A percentile compares a stretch with the other conserved stretches of the same genome.
Conservation (phyloP, 495 filamentous ascomycete species). For the Durotheca rogersii region DNA sequence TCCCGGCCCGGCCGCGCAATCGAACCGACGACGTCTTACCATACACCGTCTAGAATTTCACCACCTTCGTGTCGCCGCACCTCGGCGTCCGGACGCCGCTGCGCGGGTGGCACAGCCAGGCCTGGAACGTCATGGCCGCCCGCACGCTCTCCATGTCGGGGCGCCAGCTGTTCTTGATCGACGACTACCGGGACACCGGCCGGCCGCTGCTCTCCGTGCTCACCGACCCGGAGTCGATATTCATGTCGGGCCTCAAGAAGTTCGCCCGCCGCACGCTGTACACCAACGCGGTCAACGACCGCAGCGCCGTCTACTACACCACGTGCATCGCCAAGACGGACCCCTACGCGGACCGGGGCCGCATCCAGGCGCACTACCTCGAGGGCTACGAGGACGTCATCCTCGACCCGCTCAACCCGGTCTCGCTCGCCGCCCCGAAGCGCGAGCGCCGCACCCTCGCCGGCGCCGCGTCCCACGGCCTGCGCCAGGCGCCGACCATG, state of each 20-base stretch:
- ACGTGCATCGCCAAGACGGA: conserved; percentile 70
- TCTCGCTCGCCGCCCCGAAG: conserved; percentile 48
- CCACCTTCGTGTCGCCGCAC: conserved; percentile 88
- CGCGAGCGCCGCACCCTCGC: conserved; percentile 29
- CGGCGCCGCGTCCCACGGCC: conserved; percentile 13
- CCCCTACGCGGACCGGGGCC: conserved; percentile 67
- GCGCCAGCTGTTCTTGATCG: conserved; percentile 82
- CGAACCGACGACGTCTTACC: conserved; percentile 17
- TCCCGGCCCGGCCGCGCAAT: not conserved
- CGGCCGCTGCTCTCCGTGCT: conserved; percentile 77
- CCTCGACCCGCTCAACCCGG: conserved; percentile 66
- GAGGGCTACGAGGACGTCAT: conserved; percentile 72
- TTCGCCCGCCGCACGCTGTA: conserved; percentile 78
- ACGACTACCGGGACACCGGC: conserved; percentile 78
- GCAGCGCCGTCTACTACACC: conserved; percentile 78
- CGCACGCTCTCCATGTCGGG: conserved; percentile 76
- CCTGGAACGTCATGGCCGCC: conserved; percentile 82
- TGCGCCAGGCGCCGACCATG: conserved; percentile 56
- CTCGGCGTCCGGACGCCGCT: conserved; percentile 79
- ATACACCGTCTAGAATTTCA: conserved; percentile 69
- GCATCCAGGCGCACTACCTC: conserved; percentile 68
- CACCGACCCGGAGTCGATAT: conserved; percentile 81
- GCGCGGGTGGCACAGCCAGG: conserved; percentile 60
- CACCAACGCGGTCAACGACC: conserved; percentile 82
- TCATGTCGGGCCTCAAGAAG: conserved; percentile 71